phyloP scores from a whole-genome alignment of 108 stramenopile genomes.

The Pseudonitzschia delicatissima region DNA sequence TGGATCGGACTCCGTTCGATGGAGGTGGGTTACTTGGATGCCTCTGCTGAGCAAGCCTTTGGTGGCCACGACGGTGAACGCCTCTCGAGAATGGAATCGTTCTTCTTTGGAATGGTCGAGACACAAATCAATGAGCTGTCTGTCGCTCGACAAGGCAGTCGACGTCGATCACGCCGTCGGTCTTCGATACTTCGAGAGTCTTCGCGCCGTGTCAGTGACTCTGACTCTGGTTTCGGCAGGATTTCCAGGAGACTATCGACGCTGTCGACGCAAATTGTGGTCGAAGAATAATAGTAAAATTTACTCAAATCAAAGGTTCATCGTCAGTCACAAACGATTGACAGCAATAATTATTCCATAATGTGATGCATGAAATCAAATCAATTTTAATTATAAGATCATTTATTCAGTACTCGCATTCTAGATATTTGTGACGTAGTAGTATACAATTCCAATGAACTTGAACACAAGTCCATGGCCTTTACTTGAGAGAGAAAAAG shows the following conservation, averaged over 20 bases:
- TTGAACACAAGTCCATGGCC: not conserved
- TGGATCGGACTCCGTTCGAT: conserved; percentile 7
- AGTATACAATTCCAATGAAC: not conserved
- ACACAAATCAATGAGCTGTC: conserved; percentile 4
- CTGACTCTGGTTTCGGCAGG: conserved; percentile 8
- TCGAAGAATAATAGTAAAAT: not conserved
- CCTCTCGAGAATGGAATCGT: conserved; percentile 2
- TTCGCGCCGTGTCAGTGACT: conserved; percentile 7
- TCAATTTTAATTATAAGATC: too few relatives aligned
- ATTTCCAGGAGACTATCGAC: conserved; percentile 1
- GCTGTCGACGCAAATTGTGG: not conserved
- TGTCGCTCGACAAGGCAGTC: not conserved
- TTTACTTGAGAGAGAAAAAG: too few relatives aligned
- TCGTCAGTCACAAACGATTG: not conserved
- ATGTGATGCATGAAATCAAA: too few relatives aligned
- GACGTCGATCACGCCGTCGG: conserved; percentile 1
- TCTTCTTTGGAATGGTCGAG: conserved; percentile 4
- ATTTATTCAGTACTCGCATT: too few relatives aligned
- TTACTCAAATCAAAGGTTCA: not conserved
- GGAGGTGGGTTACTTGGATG: conserved; percentile 2
- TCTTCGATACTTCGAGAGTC: conserved; percentile 6
- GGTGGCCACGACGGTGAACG: not conserved
- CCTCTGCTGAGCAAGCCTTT: not conserved
- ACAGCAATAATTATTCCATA: not conserved
- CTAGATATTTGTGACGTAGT: not conserved